These are phyloP conservation scores for Pseudozyma flocculosa DNA, from an alignment of 1,284 basidiomycete genomes.

Conservation along the genomic window DNA sequence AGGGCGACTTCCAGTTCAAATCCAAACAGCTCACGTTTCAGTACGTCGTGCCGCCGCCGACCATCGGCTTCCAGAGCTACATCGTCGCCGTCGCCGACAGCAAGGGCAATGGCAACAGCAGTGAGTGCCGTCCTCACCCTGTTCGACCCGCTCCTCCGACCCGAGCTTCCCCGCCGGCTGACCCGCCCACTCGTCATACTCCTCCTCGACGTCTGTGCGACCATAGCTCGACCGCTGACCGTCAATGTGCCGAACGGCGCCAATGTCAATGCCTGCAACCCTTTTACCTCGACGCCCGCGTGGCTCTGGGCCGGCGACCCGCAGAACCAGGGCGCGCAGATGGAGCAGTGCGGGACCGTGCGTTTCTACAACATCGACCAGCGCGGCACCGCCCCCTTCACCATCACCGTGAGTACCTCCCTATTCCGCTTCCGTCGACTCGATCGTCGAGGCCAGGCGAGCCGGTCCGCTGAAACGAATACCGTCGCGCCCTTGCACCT, in stretches of 20 bases:
- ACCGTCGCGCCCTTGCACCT: too few species aligned
- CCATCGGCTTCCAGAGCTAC: constrained; percentile 22
- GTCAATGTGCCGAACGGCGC: constrained; percentile 14
- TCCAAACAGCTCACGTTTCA: constrained; percentile 37
- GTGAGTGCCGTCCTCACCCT: too few species aligned
- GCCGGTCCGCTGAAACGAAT: too few species aligned
- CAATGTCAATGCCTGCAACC: constrained; percentile 11
- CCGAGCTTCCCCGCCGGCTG: too few species aligned
- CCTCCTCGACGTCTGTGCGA: too few species aligned
- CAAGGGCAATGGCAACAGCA: constrained; percentile 37
- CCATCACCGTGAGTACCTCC: constrained; percentile 15
- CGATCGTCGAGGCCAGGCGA: too few species aligned
- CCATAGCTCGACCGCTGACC: constrained; percentile 8
- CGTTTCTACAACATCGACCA: constrained; percentile 36
- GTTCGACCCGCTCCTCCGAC: too few species aligned
- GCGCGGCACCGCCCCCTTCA: constrained; percentile 38
- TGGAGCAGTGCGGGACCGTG: constrained; percentile 35
- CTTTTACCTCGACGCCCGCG: constrained; percentile 22
- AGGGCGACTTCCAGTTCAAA: constrained; percentile 31
- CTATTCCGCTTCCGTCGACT: too few species aligned
- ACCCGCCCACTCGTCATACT: too few species aligned
- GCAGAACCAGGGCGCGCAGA: constrained; percentile 8
- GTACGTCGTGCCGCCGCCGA: constrained; percentile 26
- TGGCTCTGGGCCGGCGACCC: constrained; percentile 35
- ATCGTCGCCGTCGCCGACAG: constrained; percentile 29